Evolutionary conservation across 1,284 basidiomycete genomes (phyloP), one percentile per base, ranked within the genome.

Genomic region (Leccinum huronense): DNA sequence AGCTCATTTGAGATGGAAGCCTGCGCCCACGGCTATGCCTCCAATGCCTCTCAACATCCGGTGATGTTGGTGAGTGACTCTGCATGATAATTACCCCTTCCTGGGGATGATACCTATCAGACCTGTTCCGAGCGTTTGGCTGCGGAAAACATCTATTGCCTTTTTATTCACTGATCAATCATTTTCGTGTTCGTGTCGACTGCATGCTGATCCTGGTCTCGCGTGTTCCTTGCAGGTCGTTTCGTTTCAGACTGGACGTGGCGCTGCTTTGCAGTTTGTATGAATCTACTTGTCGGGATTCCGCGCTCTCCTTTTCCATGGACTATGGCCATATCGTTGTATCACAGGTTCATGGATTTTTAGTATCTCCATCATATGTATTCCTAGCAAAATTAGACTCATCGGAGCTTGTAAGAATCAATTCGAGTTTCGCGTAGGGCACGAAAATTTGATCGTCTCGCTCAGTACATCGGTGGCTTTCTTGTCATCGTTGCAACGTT

Each of bases 21-120:
- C 81, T 16, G 67, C 80, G 7, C 81, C 84, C 1, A 88, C 89
- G 0, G 79, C 86, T 23, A 78, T 86, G 75, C 87, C 87, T 1
- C 86, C 88, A 5, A 74, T 83, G 71, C 71, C 72, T 7, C 64
- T 79, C 56, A 64, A 68, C 2, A 67, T 80, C 38, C 66, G 68
- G 31, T 77, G 66, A 76, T 63, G 27, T 40, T 57, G 66, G 73
- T 77, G 64, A 76, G 73, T 68, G n/a, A 19, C n/a, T 61, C n/a
- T 61, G 38, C 56, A 42, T 40, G 31, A 2, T 57, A 14, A 8
- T 31, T 59, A 45, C 36, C 4, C 34, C 57, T 57, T 36, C 30
- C 60, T 31, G 14, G 31, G 63, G 79, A 78, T 76, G 78, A 78
- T 67, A 72, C 55, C 70, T 63, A 70, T 74, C 79, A 79, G 79